Evolutionary conservation across 768 basidiomycete genomes (phyloP).

Genomic region (Solioccasus polychromus): DNA sequence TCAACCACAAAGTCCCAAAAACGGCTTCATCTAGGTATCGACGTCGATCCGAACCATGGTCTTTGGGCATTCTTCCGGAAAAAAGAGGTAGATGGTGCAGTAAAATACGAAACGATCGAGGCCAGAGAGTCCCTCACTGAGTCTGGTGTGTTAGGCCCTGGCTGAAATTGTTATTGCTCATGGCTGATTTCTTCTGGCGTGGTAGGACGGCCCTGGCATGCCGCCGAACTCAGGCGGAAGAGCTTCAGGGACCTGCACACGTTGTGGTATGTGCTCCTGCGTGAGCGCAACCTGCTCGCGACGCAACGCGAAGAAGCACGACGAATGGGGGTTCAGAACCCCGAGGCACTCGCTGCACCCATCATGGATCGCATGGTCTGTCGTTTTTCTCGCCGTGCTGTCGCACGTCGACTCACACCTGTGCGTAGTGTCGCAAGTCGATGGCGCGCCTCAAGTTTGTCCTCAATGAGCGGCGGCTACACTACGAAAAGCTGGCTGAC

Average conservation of each 20-base stretch:
- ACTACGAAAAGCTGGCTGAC: slow-evolving; percentile 51
- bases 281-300: slow-evolving; percentile 88
- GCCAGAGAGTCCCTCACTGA: slow-evolving; percentile 29
- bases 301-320: slow-evolving; percentile 81
- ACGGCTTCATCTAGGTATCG: slow-evolving; percentile 42
- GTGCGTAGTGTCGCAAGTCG: slow-evolving; percentile 80
- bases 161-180: background rate
- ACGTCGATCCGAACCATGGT: slow-evolving; percentile 62
- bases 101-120: slow-evolving; percentile 51
- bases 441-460: slow-evolving; percentile 97
- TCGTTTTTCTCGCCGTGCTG: background rate
- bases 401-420: slow-evolving; percentile 4
- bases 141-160: slow-evolving; percentile 32
- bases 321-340: slow-evolving; percentile 47
- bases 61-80: slow-evolving; percentile 75
- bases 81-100: slow-evolving; percentile 49
- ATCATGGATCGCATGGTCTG: slow-evolving; percentile 45
- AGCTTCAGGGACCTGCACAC: slow-evolving; percentile 92
- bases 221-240: slow-evolving; percentile 84
- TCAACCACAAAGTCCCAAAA: slow-evolving; percentile 27
- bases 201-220: slow-evolving; percentile 85
- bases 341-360: slow-evolving; percentile 27
- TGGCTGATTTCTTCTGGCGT: slow-evolving; percentile 8
- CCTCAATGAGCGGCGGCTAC: slow-evolving; percentile 84
- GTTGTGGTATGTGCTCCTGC: slow-evolving; percentile 87